A percentile compares a stretch with the other conserved stretches of the same genome.
These are phyloP conservation scores for Globisporangium alternatum DNA, from an alignment of 352 stramenopile genomes.

Conservation along the genomic window DNA sequence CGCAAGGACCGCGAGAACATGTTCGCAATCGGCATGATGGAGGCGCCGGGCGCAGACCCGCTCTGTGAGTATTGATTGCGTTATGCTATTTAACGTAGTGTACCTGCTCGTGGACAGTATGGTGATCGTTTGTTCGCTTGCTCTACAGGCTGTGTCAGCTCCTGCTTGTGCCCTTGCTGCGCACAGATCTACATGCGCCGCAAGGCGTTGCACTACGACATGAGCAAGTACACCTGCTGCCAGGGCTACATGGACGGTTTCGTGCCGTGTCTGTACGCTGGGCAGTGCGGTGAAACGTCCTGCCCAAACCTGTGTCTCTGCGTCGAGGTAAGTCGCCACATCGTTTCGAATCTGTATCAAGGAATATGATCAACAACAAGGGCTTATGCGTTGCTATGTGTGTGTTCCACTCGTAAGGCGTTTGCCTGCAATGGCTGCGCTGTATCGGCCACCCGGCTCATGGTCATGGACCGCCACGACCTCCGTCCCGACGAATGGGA, in stretches of 20 bases:
- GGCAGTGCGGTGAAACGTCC: slow-evolving; percentile 78
- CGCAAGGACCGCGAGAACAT: slow-evolving; percentile 63
- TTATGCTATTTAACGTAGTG: neutral
- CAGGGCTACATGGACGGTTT: slow-evolving; percentile 91
- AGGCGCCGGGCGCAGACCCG: slow-evolving; percentile 76
- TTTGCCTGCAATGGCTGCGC: slow-evolving; percentile 88
- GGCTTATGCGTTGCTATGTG: neutral
- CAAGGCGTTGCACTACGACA: slow-evolving; percentile 90
- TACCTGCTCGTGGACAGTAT: neutral
- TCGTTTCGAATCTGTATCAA: neutral
- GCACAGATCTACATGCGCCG: slow-evolving; percentile 89
- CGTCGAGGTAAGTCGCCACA: slow-evolving; percentile 54
- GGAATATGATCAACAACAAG: neutral
- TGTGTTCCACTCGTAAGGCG: slow-evolving; percentile 24
- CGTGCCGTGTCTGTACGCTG: slow-evolving; percentile 84
- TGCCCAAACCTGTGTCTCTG: slow-evolving; percentile 91
- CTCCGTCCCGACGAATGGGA: slow-evolving; percentile 92
- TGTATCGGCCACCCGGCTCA: slow-evolving; percentile 85
- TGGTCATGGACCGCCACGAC: slow-evolving; percentile 90
- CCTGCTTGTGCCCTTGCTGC: slow-evolving; percentile 86
- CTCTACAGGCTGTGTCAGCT: slow-evolving; percentile 48
- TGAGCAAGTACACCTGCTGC: slow-evolving; percentile 92
- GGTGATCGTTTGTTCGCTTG: neutral
- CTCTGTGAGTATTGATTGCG: slow-evolving; percentile 54
- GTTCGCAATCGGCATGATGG: slow-evolving; percentile 89